phyloP scores from a whole-genome alignment of 257 asterid species.

The Fraxinus excelsior region DNA sequence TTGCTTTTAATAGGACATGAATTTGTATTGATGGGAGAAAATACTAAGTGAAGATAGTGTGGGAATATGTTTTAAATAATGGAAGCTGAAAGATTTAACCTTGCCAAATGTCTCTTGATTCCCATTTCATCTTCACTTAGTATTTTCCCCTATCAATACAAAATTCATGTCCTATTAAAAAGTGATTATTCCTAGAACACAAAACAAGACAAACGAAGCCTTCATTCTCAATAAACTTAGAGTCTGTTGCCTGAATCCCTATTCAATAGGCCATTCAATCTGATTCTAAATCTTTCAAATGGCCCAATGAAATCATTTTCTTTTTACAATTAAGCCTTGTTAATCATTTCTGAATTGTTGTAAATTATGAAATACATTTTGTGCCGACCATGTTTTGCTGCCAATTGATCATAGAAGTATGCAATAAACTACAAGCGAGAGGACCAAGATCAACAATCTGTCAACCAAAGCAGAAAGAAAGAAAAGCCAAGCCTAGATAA shows the following conservation, averaged over 20 bases:
- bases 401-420: background rate
- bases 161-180: background rate
- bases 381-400: background rate
- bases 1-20: background rate
- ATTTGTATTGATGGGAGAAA: background rate
- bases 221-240: background rate
- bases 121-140: background rate
- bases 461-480: background rate
- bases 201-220: background rate
- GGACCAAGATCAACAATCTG: constrained; percentile 16
- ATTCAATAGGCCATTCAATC: background rate
- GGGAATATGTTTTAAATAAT: background rate
- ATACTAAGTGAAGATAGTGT: background rate
- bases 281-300: background rate
- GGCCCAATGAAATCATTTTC: background rate
- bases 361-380: background rate
- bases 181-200: background rate
- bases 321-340: background rate
- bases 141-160: background rate
- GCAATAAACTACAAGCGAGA: background rate
- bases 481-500: background rate
- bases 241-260: background rate
- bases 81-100: background rate
- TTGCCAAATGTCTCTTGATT: too few species aligned
- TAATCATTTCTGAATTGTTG: background rate